Conservation (phyloP, 2,329 filamentous ascomycete species). For the Chaetomium sp. region DNA sequence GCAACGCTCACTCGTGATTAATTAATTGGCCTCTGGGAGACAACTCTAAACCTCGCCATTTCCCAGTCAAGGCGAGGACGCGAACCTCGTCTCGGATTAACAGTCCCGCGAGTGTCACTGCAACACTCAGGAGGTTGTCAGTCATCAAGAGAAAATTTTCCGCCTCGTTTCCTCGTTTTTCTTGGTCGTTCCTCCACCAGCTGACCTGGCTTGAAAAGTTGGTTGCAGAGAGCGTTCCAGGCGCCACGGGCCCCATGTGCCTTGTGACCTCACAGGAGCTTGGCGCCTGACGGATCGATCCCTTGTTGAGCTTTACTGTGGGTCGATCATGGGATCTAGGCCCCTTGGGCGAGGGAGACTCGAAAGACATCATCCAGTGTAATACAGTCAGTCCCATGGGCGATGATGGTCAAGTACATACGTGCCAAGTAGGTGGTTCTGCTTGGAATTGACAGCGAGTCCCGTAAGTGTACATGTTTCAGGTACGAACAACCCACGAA, state of each 20-base stretch:
- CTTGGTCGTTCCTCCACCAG: not conserved
- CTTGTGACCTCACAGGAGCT: conserved; percentile 11
- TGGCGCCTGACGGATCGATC: not conserved
- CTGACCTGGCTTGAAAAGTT: conserved; percentile 5
- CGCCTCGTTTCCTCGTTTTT: not conserved
- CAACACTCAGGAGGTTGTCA: not conserved
- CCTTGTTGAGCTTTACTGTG: not conserved
- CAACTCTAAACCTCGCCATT: not conserved
- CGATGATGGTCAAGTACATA: no score
- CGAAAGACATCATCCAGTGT: no score
- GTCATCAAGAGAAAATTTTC: conserved; percentile 5
- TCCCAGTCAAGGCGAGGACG: not conserved
- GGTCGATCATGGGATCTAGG: conserved; percentile 7
- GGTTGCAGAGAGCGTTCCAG: not conserved
- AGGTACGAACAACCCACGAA: not conserved
- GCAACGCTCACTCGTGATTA: not conserved
- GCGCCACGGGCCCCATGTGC: not conserved
- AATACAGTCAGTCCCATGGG: no score
- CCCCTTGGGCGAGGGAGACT: not conserved
- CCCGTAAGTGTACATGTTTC: no score
- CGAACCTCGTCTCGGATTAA: not conserved
- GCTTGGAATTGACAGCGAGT: no score
- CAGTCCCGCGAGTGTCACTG: not conserved
- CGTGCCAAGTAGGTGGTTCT: no score
- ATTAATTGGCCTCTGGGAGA: no score